Conservation (phyloP, 2,329 filamentous ascomycete genomes). For the Penicillium decumbens region DNA sequence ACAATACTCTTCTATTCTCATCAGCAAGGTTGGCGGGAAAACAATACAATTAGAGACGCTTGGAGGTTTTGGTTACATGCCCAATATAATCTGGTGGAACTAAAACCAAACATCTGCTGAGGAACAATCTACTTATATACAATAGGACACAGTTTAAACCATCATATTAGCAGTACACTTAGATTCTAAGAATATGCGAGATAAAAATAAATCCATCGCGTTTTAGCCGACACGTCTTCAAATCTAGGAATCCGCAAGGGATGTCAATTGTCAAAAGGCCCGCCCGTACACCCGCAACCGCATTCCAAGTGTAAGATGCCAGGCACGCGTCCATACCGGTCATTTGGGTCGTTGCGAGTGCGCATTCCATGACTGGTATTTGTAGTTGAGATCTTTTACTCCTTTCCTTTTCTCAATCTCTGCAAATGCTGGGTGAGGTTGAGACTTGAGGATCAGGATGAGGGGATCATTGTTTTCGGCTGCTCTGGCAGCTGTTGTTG, state of each 20-base stretch:
- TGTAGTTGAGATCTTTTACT: background rate
- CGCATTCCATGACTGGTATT: background rate
- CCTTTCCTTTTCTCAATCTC: background rate
- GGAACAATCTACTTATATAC: background rate
- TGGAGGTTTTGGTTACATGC: background rate
- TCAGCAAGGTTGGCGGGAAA: background rate
- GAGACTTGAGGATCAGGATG: constrained; percentile 16
- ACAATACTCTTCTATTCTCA: too few species aligned
- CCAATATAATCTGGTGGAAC: constrained; percentile 2
- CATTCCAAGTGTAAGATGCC: constrained; percentile 10
- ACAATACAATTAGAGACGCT: background rate
- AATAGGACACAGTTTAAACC: too few species aligned
- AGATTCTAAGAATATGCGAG: too few species aligned
- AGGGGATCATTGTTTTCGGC: constrained; percentile 8
- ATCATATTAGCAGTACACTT: background rate
- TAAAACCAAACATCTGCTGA: background rate
- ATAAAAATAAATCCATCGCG: too few species aligned
- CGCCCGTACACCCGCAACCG: background rate
- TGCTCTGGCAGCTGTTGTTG: constrained; percentile 10
- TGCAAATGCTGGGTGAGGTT: constrained; percentile 5
- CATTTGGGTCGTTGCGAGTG: background rate
- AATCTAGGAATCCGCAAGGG: constrained; percentile 11
- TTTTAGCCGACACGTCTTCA: background rate
- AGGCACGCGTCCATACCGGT: constrained; percentile 10
- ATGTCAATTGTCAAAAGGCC: background rate